A percentile compares a stretch with the other conserved stretches of the same genome.
phyloP scores from a whole-genome alignment of 2,329 filamentous ascomycete genomes.

The Lithohypha guttulata region DNA sequence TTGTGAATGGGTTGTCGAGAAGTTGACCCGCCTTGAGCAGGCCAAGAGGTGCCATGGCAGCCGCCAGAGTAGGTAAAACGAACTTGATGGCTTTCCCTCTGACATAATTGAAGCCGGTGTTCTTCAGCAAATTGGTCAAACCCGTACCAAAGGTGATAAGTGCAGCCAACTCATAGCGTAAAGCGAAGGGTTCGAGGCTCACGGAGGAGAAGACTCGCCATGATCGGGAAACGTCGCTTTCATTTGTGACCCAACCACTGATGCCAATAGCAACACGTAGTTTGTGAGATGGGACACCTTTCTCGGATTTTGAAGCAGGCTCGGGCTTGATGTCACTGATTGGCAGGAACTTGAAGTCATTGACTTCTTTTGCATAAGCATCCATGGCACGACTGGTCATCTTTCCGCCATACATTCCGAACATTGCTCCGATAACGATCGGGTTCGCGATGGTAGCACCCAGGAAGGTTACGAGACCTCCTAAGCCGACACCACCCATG shows the following conservation, averaged over 20 bases:
- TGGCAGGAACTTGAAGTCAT: constrained; percentile 67
- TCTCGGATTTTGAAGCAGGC: not conserved
- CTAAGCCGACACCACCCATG: constrained; percentile 51
- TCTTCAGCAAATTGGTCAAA: constrained; percentile 59
- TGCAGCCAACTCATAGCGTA: constrained; percentile 64
- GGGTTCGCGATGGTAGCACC: constrained; percentile 56
- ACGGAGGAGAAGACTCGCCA: constrained; percentile 59
- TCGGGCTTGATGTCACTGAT: constrained; percentile 39
- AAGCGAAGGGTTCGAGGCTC: constrained; percentile 56
- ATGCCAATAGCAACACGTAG: constrained; percentile 65
- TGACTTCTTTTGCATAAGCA: constrained; percentile 61
- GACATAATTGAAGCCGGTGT: constrained; percentile 58
- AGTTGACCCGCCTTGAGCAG: constrained; percentile 49
- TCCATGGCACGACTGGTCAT: constrained; percentile 71
- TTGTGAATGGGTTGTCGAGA: constrained; percentile 62
- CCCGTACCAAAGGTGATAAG: constrained; percentile 59
- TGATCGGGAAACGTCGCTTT: constrained; percentile 52
- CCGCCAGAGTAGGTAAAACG: constrained; percentile 51
- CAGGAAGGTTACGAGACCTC: constrained; percentile 28
- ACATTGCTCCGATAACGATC: constrained; percentile 61
- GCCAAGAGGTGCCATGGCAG: constrained; percentile 54
- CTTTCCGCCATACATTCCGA: constrained; percentile 65
- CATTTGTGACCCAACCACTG: constrained; percentile 58
- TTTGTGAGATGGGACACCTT: constrained; percentile 7
- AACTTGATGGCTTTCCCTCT: constrained; percentile 60